These are phyloP conservation scores for Mycena venus DNA, from an alignment of 768 basidiomycete genomes.

Conservation along the genomic window DNA sequence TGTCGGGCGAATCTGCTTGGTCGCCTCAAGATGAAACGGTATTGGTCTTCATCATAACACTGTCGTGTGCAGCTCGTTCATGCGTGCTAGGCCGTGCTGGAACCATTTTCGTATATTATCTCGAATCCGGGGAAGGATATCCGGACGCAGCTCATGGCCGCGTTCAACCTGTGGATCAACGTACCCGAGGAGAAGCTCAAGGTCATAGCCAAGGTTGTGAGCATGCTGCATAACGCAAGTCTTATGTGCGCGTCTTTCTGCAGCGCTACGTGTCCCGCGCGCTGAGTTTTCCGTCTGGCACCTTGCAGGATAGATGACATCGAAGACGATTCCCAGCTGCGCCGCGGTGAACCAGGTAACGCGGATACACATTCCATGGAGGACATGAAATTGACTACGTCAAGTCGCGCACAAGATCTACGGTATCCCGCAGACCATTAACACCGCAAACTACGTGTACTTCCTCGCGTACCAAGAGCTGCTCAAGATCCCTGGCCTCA, in stretches of 20 bases:
- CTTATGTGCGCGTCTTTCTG: constrained; percentile 72
- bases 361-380: neutral
- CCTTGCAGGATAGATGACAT: constrained; percentile 89
- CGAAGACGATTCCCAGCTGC: constrained; percentile 89
- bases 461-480: constrained; percentile 94
- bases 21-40: constrained; percentile 51
- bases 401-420: constrained; percentile 95
- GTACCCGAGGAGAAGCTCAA: constrained; percentile 81
- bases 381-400: neutral
- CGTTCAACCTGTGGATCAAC: constrained; percentile 93
- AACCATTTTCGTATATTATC: constrained; percentile 89
- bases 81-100: constrained; percentile 68
- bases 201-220: constrained; percentile 85
- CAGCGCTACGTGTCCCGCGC: neutral
- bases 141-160: constrained; percentile 86
- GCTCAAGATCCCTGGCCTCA: constrained; percentile 56
- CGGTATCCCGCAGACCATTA: constrained; percentile 96
- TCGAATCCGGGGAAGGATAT: constrained; percentile 95
- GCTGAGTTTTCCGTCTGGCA: neutral
- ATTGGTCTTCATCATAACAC: neutral
- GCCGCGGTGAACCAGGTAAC: constrained; percentile 85
- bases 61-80: neutral
- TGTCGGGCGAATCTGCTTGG: constrained; percentile 52
- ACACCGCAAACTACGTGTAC: constrained; percentile 96
- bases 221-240: constrained; percentile 95